A percentile compares a stretch with the other conserved stretches of the same genome.
Evolutionary conservation across 352 stramenopile species (phyloP).

Genomic region (Phytophthora macrochlamydospora): DNA sequence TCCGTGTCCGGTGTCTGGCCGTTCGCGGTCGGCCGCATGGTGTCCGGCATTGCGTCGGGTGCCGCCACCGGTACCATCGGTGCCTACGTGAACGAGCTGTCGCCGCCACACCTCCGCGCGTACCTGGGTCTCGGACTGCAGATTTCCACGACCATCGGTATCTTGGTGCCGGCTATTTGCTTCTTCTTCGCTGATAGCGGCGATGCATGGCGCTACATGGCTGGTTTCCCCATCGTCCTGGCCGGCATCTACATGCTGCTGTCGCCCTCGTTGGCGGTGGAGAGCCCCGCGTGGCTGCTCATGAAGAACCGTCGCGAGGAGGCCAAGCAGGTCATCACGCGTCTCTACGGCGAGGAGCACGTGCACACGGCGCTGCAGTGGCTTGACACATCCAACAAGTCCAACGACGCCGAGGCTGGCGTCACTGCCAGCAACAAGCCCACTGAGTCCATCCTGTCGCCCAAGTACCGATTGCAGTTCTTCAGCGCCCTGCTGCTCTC

Average conservation of each 20-base stretch:
- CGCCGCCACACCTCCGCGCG: slow-evolving; percentile 12
- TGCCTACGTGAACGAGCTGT: slow-evolving; percentile 22
- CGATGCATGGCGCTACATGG: slow-evolving; percentile 40
- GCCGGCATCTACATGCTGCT: slow-evolving; percentile 44
- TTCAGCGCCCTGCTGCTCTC: slow-evolving; percentile 43
- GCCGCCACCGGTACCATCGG: slow-evolving; percentile 17
- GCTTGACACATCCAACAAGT: slow-evolving; percentile 23
- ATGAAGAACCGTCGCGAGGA: slow-evolving; percentile 21
- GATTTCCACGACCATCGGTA: slow-evolving; percentile 19
- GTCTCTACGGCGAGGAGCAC: slow-evolving; percentile 36
- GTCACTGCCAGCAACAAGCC: slow-evolving; percentile 2
- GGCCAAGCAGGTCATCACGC: slow-evolving; percentile 27
- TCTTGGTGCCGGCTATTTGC: slow-evolving; percentile 16
- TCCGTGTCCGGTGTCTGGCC: slow-evolving; percentile 23
- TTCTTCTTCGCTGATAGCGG: slow-evolving; percentile 30
- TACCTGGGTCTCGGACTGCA: slow-evolving; percentile 15
- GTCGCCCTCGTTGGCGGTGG: slow-evolving; percentile 28
- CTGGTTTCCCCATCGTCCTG: slow-evolving; percentile 50
- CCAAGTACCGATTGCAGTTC: slow-evolving; percentile 31
- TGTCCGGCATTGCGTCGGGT: slow-evolving; percentile 42
- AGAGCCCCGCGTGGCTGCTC: slow-evolving; percentile 36
- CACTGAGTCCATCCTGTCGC: slow-evolving; percentile 27
- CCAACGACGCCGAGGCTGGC: slow-evolving; percentile 9
- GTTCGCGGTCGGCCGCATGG: slow-evolving; percentile 37
- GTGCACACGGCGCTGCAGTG: slow-evolving; percentile 24